These are phyloP conservation scores for Cladosporium sphaerospermum DNA, from an alignment of 2,329 filamentous ascomycete genomes.

Conservation along the genomic window DNA sequence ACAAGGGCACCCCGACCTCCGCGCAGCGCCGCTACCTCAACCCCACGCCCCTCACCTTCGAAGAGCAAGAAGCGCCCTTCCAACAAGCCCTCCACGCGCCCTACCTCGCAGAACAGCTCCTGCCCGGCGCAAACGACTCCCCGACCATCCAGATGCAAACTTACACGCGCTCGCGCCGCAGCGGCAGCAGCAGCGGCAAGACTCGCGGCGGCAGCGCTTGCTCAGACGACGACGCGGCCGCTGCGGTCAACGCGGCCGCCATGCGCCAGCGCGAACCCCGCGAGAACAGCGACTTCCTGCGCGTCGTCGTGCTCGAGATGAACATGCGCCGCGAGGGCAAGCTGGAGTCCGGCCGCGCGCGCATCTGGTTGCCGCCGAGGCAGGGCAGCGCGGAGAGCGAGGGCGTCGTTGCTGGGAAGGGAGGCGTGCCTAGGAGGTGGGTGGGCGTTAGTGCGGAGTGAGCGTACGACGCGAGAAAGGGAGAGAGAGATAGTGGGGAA, in stretches of 20 bases:
- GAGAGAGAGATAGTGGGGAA: background rate
- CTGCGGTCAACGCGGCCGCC: conserved; percentile 20
- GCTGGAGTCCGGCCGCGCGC: conserved; percentile 52
- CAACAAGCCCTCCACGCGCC: conserved; percentile 31
- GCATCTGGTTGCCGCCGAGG: conserved; percentile 56
- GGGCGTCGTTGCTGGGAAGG: conserved; percentile 13
- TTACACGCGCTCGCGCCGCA: conserved; percentile 38
- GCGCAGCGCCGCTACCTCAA: conserved; percentile 57
- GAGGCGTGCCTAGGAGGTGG: conserved; percentile 24
- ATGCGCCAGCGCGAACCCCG: conserved; percentile 51
- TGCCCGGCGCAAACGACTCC: conserved; percentile 31
- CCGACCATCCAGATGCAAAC: conserved; percentile 60
- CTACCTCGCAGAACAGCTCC: conserved; percentile 24
- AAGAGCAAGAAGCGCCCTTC: conserved; percentile 33
- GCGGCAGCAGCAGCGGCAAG: conserved; percentile 14
- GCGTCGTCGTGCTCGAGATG: conserved; percentile 61
- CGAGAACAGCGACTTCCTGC: conserved; percentile 58
- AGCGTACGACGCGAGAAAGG: background rate
- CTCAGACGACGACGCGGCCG: conserved; percentile 31
- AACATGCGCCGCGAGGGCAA: conserved; percentile 61
- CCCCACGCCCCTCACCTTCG: conserved; percentile 40
- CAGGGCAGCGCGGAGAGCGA: conserved; percentile 23
- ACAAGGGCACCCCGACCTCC: conserved; percentile 48
- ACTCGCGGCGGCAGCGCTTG: conserved; percentile 32
- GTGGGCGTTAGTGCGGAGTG: conserved; percentile 24